Evolutionary conservation across 371 early-diverging fungal species (phyloP), one percentile per base, ranked within the genome.

Genomic region (Encephalitozoon romaleae): DNA sequence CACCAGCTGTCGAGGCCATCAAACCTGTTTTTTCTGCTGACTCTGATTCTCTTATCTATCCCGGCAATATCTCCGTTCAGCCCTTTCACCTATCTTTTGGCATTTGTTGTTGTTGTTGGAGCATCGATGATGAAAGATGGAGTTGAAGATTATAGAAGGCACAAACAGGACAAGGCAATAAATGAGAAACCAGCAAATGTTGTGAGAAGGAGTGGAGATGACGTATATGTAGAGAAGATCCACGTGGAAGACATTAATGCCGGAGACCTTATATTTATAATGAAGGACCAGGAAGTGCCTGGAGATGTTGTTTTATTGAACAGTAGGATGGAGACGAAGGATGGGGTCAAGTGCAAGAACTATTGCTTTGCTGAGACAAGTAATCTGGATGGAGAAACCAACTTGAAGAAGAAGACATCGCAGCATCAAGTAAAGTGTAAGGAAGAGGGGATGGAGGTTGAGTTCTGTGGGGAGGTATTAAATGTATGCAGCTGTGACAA

Each of bases 321-420:
- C 28, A 71, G 76, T 28, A 71, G 80, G 21, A 80, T 83, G 11
- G 74, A 78, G 3, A 73, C 77, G 26, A 59, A 34, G 42, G 71
- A 80, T n/a, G 32, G 42, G 38, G 26, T 54, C 38, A 42, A 18
- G 52, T 86, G 86, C 51, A 86, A 87, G 15, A 84, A 89, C 9
- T 87, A 91, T 39, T 92, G 92, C 81, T 95, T 90, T 84, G 88
- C 94, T 41, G 95, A 96, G 84, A 95, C 96, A 9, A 92, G 91
- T 70, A 92, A 93, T 78, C 84, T 96, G 72, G 94, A 96, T 83
- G 96, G 96, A 21, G 96, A 96, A 83, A 92, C 92, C 18, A 94
- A 94, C 79, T 85, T 94, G 18, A 95, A 95, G 84, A 77, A 76
- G 45, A 82, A 77, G 55, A 69, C 74, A 11, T 39, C 67, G 12